These are phyloP conservation scores for Alternaria tenuissima DNA, from an alignment of 2,329 filamentous ascomycete genomes.

Conservation along the genomic window DNA sequence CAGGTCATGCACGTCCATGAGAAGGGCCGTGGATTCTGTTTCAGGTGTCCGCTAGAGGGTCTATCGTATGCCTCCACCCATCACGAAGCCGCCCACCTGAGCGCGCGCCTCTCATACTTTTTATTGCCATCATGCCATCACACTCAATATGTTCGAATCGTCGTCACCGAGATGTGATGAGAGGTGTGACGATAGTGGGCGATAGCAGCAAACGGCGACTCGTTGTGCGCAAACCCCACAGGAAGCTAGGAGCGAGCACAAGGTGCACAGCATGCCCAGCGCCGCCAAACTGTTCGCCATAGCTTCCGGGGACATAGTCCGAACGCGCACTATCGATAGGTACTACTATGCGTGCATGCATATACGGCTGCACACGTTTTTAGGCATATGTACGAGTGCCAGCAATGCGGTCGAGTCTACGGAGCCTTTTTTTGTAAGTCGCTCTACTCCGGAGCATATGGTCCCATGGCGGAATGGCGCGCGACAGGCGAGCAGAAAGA, in stretches of 20 bases:
- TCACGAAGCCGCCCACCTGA: conserved; percentile 26
- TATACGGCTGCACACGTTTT: conserved; percentile 13
- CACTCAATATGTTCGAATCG: conserved; percentile 25
- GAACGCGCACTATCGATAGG: conserved; percentile 17
- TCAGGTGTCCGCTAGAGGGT: conserved; percentile 22
- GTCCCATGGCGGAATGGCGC: conserved; percentile 15
- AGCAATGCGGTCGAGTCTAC: background rate
- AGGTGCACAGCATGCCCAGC: conserved; percentile 15
- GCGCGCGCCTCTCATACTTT: conserved; percentile 33
- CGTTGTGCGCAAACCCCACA: conserved; percentile 18
- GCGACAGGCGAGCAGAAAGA: conserved; percentile 8
- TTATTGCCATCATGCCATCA: conserved; percentile 25
- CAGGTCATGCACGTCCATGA: conserved; percentile 19
- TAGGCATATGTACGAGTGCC: conserved; percentile 3
- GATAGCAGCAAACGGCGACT: conserved; percentile 19
- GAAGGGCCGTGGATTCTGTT: conserved; percentile 22
- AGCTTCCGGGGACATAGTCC: background rate
- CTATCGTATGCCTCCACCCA: conserved; percentile 18
- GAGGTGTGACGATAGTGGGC: conserved; percentile 23
- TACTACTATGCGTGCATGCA: conserved; percentile 12
- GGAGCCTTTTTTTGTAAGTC: conserved; percentile 15
- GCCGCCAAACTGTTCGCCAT: conserved; percentile 13
- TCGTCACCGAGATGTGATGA: conserved; percentile 23
- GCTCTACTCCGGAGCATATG: conserved; percentile 16
- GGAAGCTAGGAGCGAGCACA: conserved; percentile 12